These are phyloP conservation scores for Trypanosoma platydactyli DNA, from an alignment of 208 protist genomes.

Conservation along the genomic window DNA sequence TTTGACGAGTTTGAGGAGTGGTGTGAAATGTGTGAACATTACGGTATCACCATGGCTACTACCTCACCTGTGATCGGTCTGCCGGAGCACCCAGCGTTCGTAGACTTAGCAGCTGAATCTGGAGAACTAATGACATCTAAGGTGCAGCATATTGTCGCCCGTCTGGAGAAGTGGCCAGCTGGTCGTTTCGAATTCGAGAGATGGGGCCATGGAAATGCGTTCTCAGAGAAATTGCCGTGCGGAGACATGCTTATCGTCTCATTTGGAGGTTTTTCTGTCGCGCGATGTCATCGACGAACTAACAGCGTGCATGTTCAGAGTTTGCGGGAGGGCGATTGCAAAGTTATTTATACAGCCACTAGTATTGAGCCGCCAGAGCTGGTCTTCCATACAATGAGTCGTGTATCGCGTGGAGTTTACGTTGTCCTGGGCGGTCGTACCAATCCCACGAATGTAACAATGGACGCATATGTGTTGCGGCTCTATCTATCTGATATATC, in stretches of 20 bases:
- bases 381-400: slow-evolving; percentile 75
- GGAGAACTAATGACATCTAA: not conserved
- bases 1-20: slow-evolving; percentile 91
- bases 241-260: slow-evolving; percentile 57
- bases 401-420: slow-evolving; percentile 46
- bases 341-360: slow-evolving; percentile 21
- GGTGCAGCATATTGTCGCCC: not conserved
- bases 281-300: slow-evolving; percentile 55
- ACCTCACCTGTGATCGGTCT: slow-evolving; percentile 31
- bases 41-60: slow-evolving; percentile 77
- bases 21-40: slow-evolving; percentile 92
- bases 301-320: slow-evolving; percentile 70
- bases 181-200: slow-evolving; percentile 80
- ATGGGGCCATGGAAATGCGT: slow-evolving; percentile 76
- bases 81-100: slow-evolving; percentile 22
- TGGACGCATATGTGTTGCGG: slow-evolving; percentile 49
- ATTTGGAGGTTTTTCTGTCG: slow-evolving; percentile 79
- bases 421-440: slow-evolving; percentile 83
- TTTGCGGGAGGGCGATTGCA: slow-evolving; percentile 65
- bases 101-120: not conserved
- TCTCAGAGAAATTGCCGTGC: slow-evolving; percentile 34
- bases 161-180: slow-evolving; percentile 54
- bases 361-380: slow-evolving; percentile 41
- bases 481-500: slow-evolving; percentile 28
- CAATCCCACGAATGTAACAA: slow-evolving; percentile 52